phyloP scores from a whole-genome alignment of 1,284 basidiomycete species.

The Mycosarcoma mackinlayi region DNA sequence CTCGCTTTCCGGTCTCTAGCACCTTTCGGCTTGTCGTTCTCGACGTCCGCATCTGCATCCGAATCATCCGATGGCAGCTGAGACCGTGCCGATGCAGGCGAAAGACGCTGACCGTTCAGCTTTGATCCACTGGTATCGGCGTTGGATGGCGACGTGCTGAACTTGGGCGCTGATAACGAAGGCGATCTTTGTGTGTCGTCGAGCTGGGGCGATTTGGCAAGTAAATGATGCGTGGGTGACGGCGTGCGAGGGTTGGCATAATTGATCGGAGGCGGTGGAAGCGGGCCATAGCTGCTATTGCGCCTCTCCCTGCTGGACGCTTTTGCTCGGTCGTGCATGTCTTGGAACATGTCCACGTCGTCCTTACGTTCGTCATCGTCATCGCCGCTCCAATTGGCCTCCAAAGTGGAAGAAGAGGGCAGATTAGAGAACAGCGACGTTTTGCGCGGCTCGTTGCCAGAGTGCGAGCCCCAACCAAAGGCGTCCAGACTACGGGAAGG shows the following conservation, averaged over 20 bases:
- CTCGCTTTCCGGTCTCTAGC: slow-evolving; percentile 1
- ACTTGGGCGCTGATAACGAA: slow-evolving; percentile 5
- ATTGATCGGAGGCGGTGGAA: slow-evolving; percentile 39
- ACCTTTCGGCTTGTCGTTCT: slow-evolving; percentile 20
- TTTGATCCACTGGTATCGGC: not conserved
- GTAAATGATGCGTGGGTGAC: slow-evolving; percentile 31
- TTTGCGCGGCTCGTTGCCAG: slow-evolving; percentile 21
- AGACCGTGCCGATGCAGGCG: slow-evolving; percentile 25
- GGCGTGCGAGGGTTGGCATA: slow-evolving; percentile 28
- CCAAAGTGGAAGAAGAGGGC: slow-evolving; percentile 30
- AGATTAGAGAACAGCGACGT: slow-evolving; percentile 34
- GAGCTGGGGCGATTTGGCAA: slow-evolving; percentile 33
- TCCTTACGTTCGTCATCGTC: slow-evolving; percentile 41
- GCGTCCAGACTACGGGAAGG: slow-evolving; percentile 34
- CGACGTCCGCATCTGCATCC: slow-evolving; percentile 46
- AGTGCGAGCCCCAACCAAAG: slow-evolving; percentile 46
- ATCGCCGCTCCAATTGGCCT: slow-evolving; percentile 49
- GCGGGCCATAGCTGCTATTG: slow-evolving; percentile 11
- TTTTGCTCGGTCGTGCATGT: slow-evolving; percentile 31
- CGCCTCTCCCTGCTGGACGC: slow-evolving; percentile 36
- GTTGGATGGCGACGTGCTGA: not conserved
- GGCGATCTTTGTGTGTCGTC: slow-evolving; percentile 8
- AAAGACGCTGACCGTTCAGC: slow-evolving; percentile 4
- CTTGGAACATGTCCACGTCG: slow-evolving; percentile 31
- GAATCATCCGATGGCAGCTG: slow-evolving; percentile 28